Conservation (phyloP, 352 stramenopile species). For the Phytophthora lateralis region DNA sequence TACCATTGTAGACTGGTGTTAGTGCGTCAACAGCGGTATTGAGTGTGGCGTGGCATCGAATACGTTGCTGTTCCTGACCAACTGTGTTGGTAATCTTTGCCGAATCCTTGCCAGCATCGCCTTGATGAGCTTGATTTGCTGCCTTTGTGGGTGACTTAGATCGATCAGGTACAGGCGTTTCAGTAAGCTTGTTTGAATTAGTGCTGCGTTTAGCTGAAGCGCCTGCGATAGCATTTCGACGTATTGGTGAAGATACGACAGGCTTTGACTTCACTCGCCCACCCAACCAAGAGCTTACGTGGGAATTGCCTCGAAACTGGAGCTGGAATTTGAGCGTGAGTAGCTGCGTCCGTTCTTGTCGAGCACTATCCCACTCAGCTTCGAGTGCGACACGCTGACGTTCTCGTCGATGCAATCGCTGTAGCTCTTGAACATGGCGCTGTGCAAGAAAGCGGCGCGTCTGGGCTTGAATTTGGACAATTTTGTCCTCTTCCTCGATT, state of each 20-base stretch:
- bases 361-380: constrained; percentile 42
- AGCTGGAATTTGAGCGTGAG: constrained; percentile 49
- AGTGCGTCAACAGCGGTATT: constrained; percentile 27
- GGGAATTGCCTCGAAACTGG: constrained; percentile 21
- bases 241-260: not conserved
- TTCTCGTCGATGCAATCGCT: constrained; percentile 39
- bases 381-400: constrained; percentile 38
- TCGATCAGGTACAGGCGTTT: constrained; percentile 12
- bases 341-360: constrained; percentile 48
- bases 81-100: not conserved
- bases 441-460: constrained; percentile 52
- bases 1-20: constrained; percentile 54
- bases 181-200: constrained; percentile 12
- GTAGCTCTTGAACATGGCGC: constrained; percentile 26
- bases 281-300: constrained; percentile 24
- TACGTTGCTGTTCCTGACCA: constrained; percentile 6
- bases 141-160: constrained; percentile 5
- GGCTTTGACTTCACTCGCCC: constrained; percentile 27
- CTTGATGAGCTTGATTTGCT: constrained; percentile 15
- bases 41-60: constrained; percentile 19
- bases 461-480: constrained; percentile 48
- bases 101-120: constrained; percentile 5
- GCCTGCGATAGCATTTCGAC: not conserved
- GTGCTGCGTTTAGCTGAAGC: constrained; percentile 13
- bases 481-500: constrained; percentile 62